Evolutionary conservation across 2,329 filamentous ascomycete genomes (phyloP), one percentile per base, ranked within the genome.

Genomic region (Cytospora mali): DNA sequence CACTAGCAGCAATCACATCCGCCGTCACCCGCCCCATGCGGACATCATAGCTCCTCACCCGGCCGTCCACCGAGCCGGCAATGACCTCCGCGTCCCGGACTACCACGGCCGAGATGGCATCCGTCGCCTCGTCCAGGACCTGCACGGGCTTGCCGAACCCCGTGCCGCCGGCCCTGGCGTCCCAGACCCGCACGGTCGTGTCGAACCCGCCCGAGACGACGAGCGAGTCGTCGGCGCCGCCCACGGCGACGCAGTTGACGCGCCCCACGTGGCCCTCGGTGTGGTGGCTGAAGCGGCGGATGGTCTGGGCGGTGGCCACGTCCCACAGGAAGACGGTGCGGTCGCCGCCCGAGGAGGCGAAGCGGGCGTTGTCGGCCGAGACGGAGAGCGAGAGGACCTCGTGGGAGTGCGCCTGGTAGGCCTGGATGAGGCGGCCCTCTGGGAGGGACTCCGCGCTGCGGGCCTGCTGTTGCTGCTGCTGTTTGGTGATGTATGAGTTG

Each of bases 241-340:
- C 92, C 73, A 96, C 96, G 2, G 84, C 80, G 4, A 94, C 91
- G 52, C 86, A 84, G 73, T 97, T 96, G 61, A 98, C 83, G 33
- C 93, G 81, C 51, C 86, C 85, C 2, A 81, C 82, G 75, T 95
- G 91, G 0, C 89, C 90, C 48, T 82, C 75, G 39, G 73, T 49
- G 5, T 66, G 73, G 62, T 82, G 83, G 21, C 82, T 81, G 75
- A 94, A 95, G 29, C 95, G 84, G 25, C 91, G 84, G 28, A 90
- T 79, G 4, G 94, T 97, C 69, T 85, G 82, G 21, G 90, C 92
- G 3, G 88, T 90, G 53, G 89, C 82, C 0, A 98, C 95, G 75
- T 99, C 95, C 95, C 95, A 98, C 6, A 97, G 82, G 73, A 97
- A 97, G 0, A 97, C 92, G 65, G 85, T 83, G 69, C 94, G 91